A percentile compares a stretch with the other conserved stretches of the same genome.
Evolutionary conservation across 495 filamentous ascomycete species (phyloP).

Genomic region (Penicillium goetzii): DNA sequence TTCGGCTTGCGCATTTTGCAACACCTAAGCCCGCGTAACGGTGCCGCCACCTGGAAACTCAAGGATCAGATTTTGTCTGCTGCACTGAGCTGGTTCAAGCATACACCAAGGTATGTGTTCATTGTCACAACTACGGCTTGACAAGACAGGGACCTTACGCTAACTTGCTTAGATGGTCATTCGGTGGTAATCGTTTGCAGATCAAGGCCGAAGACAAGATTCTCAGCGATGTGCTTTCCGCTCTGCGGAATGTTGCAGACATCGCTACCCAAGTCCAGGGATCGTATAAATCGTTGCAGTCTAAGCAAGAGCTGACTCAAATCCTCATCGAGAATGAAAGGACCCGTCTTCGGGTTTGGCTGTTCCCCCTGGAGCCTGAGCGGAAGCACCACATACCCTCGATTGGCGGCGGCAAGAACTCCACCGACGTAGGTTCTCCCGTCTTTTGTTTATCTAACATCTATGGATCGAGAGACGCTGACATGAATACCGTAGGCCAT

Average conservation of each 20-base stretch:
- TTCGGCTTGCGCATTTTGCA: conserved; percentile 78
- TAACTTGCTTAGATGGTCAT: conserved; percentile 69
- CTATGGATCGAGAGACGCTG: background rate
- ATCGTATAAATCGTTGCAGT: conserved; percentile 65
- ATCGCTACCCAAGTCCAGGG: conserved; percentile 59
- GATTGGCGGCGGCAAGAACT: conserved; percentile 38
- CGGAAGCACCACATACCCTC: conserved; percentile 56
- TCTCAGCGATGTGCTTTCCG: conserved; percentile 71
- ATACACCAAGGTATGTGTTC: conserved; percentile 62
- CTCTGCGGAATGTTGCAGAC: conserved; percentile 58
- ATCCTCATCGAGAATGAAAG: conserved; percentile 84
- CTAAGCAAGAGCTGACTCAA: conserved; percentile 79
- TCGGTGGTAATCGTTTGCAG: conserved; percentile 90
- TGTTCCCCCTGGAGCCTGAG: conserved; percentile 77
- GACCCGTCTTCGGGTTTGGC: conserved; percentile 83
- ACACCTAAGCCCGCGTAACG: conserved; percentile 64
- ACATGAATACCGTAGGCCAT: conserved; percentile 28
- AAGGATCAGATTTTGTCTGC: conserved; percentile 89
- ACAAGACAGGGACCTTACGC: background rate
- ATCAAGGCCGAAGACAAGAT: conserved; percentile 88
- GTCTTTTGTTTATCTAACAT: conserved; percentile 7
- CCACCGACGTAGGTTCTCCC: conserved; percentile 38
- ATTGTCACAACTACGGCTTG: background rate
- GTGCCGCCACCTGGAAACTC: conserved; percentile 67
- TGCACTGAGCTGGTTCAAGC: conserved; percentile 83